Evolutionary conservation across 2,329 filamentous ascomycete species (phyloP).

Genomic region (Cladobotryum mycophilum): DNA sequence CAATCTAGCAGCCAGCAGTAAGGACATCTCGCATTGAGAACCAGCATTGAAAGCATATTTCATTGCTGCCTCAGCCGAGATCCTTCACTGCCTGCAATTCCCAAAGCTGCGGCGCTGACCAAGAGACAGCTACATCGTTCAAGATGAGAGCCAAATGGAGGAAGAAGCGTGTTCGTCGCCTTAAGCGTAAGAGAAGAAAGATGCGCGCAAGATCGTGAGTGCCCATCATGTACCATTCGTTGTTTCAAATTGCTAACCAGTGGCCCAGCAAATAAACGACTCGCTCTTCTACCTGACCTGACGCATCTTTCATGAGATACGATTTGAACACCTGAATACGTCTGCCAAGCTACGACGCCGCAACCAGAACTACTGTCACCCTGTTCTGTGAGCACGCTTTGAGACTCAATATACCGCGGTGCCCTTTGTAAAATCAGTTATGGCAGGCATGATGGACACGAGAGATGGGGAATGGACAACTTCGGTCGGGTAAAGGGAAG

Average conservation of each 20-base stretch:
- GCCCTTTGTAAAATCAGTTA: constrained; percentile 12
- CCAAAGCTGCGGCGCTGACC: constrained; percentile 11
- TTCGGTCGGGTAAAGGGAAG: constrained; percentile 23
- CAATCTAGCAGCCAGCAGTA: neutral
- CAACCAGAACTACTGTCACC: neutral
- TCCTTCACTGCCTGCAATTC: neutral
- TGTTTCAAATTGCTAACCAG: constrained; percentile 27
- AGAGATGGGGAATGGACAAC: constrained; percentile 27
- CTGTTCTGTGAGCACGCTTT: constrained; percentile 1
- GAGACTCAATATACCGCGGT: constrained; percentile 5
- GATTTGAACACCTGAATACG: constrained; percentile 27
- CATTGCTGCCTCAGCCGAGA: constrained; percentile 1
- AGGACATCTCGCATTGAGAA: neutral
- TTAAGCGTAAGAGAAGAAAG: constrained; percentile 99
- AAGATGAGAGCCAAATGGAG: constrained; percentile 97
- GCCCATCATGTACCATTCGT: neutral
- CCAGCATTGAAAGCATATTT: constrained; percentile 1
- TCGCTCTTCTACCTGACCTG: constrained; percentile 52
- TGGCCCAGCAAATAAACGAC: constrained; percentile 58
- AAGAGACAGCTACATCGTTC: constrained; percentile 32
- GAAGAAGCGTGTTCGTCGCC: constrained; percentile 98
- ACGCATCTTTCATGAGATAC: constrained; percentile 38
- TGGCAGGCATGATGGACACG: constrained; percentile 22
- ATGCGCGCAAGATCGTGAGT: constrained; percentile 94
- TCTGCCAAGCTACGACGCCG: constrained; percentile 18